A percentile compares a stretch with the other conserved stretches of the same genome.
Conservation (phyloP, 352 stramenopile genomes). For the Phytophthora boehmeriae region DNA sequence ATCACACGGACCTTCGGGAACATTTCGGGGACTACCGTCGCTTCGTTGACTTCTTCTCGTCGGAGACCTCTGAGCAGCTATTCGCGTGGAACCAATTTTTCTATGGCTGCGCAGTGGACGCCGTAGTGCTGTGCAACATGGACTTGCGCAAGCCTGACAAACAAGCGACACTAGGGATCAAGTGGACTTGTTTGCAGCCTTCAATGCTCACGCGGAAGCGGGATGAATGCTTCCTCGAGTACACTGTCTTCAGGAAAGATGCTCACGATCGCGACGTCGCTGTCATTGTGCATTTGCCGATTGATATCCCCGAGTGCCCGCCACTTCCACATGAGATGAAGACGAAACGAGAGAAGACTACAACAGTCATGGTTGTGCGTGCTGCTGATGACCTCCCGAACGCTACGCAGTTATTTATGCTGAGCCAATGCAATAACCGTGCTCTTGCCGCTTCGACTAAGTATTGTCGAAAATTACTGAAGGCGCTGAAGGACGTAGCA, state of each 20-base stretch:
- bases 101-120: conserved; percentile 67
- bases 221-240: conserved; percentile 81
- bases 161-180: conserved; percentile 75
- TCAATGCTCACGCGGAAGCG: conserved; percentile 66
- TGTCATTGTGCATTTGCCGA: conserved; percentile 61
- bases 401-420: conserved; percentile 58
- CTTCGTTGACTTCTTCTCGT: conserved; percentile 75
- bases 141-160: conserved; percentile 44
- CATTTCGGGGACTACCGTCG: conserved; percentile 59
- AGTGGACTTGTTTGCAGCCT: conserved; percentile 74
- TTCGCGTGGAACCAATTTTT: conserved; percentile 79
- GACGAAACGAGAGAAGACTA: conserved; percentile 60
- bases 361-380: conserved; percentile 61
- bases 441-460: conserved; percentile 46
- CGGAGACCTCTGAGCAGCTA: conserved; percentile 59
- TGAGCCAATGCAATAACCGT: conserved; percentile 58
- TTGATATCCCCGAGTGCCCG: conserved; percentile 70
- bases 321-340: conserved; percentile 51
- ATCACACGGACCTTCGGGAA: conserved; percentile 62
- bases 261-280: conserved; percentile 56
- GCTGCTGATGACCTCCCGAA: conserved; percentile 32
- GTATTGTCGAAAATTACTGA: conserved; percentile 60
- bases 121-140: conserved; percentile 70
- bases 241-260: conserved; percentile 68
- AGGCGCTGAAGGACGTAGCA: conserved; percentile 52